Conservation (phyloP, 192 early-diverging fungal genomes). For the Podila verticillata region DNA sequence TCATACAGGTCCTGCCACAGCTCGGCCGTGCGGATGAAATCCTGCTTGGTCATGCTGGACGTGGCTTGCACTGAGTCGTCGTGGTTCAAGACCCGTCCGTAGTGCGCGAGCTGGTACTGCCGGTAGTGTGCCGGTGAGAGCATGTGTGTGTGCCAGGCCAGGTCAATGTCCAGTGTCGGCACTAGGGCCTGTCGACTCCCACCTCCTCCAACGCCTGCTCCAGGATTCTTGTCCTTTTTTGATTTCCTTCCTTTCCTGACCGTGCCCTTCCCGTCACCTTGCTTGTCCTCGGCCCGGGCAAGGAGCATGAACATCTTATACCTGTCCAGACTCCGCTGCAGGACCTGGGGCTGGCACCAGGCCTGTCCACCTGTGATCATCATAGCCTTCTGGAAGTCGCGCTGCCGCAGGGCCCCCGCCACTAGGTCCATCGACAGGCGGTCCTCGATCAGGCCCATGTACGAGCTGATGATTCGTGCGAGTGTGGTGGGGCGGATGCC, state of each 20-base stretch:
- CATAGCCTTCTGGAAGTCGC: conserved; percentile 53
- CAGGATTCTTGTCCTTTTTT: conserved; percentile 17
- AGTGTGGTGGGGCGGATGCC: conserved; percentile 41
- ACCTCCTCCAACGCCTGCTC: conserved; percentile 9
- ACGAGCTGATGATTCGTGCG: conserved; percentile 36
- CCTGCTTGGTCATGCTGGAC: conserved; percentile 40
- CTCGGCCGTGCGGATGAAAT: conserved; percentile 55
- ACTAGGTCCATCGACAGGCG: conserved; percentile 41
- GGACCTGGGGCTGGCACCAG: conserved; percentile 45
- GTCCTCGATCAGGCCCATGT: conserved; percentile 33
- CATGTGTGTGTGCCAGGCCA: conserved; percentile 78
- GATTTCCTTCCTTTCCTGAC: too few species aligned
- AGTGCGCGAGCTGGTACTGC: conserved; percentile 56
- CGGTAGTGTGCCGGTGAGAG: conserved; percentile 63
- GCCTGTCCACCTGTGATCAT: conserved; percentile 47
- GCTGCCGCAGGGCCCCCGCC: conserved; percentile 31
- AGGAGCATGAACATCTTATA: conserved; percentile 45
- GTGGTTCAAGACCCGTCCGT: conserved; percentile 66
- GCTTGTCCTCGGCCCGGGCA: conserved; percentile 21
- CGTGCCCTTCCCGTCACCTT: neutral
- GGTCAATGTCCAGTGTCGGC: conserved; percentile 74
- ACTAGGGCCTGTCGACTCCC: conserved; percentile 52
- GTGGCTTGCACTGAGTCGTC: conserved; percentile 64
- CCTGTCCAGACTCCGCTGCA: conserved; percentile 31
- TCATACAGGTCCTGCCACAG: conserved; percentile 60